Base-by-base conservation (phyloP, 495 filamentous ascomycete genomes). In the Trichoderma parareesei region DNA sequence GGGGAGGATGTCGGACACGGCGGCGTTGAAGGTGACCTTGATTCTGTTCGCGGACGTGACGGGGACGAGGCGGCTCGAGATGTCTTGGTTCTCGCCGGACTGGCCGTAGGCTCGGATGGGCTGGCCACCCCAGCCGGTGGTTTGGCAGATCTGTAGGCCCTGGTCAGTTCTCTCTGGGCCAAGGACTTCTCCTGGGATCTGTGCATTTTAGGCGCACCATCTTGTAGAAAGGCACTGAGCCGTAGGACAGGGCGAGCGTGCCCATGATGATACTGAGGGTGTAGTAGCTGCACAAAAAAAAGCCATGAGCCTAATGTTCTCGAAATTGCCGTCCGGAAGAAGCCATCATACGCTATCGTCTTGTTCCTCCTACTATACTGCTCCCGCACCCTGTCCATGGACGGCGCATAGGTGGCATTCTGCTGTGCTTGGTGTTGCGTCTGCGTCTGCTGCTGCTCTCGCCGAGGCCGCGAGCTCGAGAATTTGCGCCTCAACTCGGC, bases 181-280 rank as follows among this genome's bases (percentile, higher is more conserved):
- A 27, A 27, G 2, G 27, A 2, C 27, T 27, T 27, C 27, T 27
- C 27, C 27, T 27, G 27, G 27, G 5, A 53, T 40, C 1, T 48
- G 61, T 69, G 62, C 64, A 63, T 13, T 48, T 8, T 35, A 13
- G 16, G 65, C 74, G 16, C 66, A 95, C 92, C 91, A 96, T 96
- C 75, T 97, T 97, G 79, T 99, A 99, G 75, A 98, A 81, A 35
- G 94, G 94, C 64, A 99, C 94, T 48, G 92, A 95, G 64, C 93
- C 93, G 74, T 99, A 99, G 6, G 92, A 91, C 35, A 98, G 82
- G 38, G 91, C 92, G 57, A 95, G 88, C 6, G 93, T 97, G 65
- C 90, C 93, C 62, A 99, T 78, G 66, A 96, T 92, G 65, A 94
- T 73, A 74, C 90, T 94, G 57, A 93, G 76, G 40, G 88, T 85